Base-by-base conservation (phyloP, 2,329 filamentous ascomycete genomes). In the Epichloe brachyelytri region DNA sequence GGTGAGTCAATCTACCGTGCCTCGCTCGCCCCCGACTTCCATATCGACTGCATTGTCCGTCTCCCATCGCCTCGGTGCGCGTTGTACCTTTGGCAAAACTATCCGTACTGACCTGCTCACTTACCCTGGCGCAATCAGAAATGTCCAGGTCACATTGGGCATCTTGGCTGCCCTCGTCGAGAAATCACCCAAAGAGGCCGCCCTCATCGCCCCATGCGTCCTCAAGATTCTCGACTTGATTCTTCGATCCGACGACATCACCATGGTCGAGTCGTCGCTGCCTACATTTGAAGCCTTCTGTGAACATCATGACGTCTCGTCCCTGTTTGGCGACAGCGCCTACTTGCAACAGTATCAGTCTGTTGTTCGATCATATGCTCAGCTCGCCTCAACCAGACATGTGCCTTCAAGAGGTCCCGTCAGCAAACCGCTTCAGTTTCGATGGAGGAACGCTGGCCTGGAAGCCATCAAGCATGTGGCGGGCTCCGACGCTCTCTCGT, bases 141-240 rank as follows among this genome's bases (percentile, higher is more conserved):
- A 94, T 73, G 87, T 95, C 52, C 88, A 95, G 67, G 89, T 98
- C 57, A 96, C 90, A 3, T 82, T 98, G 53, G 86, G 94, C 67
- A 96, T 98, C 59, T 76, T 96, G 58, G 83, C 85, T 54, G 88
- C 90, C 44, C 77, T 98, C 60, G 89, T 97, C 67, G 90, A 97
- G 64, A 96, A 96, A 70, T 80, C 88, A 43, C 86, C 88, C 54
- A 86, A 90, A 65, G 90, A 96, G 65, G 80, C 96, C 46, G 86
- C 88, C 48, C 81, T 98, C 48, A 95, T 95, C 65, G 88, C 88
- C 46, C 79, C 80, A 55, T 88, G 86, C 62, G 82, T 96, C 51
- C 80, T 97, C 63, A 86, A 84, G 60, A 86, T 96, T 57, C 79
- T 97, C 62, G 81, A 85, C 57, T 83, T 83, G 51, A 84, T 97